Base-by-base conservation (phyloP, 1,284 basidiomycete species). In the Marasmius fiardii region DNA sequence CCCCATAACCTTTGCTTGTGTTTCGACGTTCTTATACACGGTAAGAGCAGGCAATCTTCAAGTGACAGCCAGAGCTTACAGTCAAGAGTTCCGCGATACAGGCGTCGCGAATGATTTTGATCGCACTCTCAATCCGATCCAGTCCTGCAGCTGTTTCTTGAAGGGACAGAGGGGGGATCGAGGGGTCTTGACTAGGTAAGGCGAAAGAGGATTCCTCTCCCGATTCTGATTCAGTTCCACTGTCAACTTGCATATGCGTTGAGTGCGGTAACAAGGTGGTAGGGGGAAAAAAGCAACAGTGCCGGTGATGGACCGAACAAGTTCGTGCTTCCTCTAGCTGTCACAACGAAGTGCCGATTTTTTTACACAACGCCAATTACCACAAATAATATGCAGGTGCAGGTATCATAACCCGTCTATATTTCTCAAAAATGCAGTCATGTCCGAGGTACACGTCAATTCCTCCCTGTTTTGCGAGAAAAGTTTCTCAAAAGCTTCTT, bases 391-490 rank as follows among this genome's bases (percentile, higher is more conserved):
- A n/a, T n/a, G n/a, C n/a, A n/a, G n/a, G n/a, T n/a, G n/a, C 18
- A 41, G 28, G 8, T 53, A 54, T 68, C 72, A 86, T 61, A 86
- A 66, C 54, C 84, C 83, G 43, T 73, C 69, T 60, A 88, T 87
- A 63, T 75, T 75, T 66, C 78, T 82, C 52, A 90, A 69, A 67
- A 87, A 83, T 26, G 72, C 71, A 43, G 82, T 77, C 35, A 89
- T 75, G 65, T 84, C 77, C 54, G 81, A 81, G 65, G 78, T 81
- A 71, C 83, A 86, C 59, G 79, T 73, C 58, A 91, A 68, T 52
- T 70, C 63, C 34, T 80, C 76, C 24, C 75, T 71, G 51, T 68
- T 82, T 56, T 71, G 76, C n/a, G 87, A 88, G 66, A 89, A 84
- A 33, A 90, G 61, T 12, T 78, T 69, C 57, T 86, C 82, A 58